phyloP scores from a whole-genome alignment of 2,329 filamentous ascomycete species.

The Cytospora piceicola region DNA sequence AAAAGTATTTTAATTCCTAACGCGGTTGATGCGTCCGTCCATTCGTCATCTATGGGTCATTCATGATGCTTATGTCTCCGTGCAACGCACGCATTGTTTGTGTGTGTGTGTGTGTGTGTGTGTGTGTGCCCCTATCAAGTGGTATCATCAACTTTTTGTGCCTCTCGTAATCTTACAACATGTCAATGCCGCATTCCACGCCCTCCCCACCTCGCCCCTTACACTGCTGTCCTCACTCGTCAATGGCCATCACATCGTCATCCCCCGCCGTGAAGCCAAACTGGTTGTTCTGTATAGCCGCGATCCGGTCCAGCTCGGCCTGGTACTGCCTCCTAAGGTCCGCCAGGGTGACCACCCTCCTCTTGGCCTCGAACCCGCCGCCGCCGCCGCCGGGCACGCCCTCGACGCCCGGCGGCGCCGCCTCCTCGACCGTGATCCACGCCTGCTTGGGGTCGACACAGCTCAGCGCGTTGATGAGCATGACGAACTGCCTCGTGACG shows the following conservation, averaged over 20 bases:
- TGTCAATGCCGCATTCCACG: slow-evolving; percentile 24
- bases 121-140: slow-evolving; percentile 1
- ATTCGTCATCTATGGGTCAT: slow-evolving; percentile 9
- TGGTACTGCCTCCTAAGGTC: slow-evolving; percentile 90
- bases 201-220: slow-evolving; percentile 47
- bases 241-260: slow-evolving; percentile 51
- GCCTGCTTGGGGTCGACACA: slow-evolving; percentile 82
- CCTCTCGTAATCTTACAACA: slow-evolving; percentile 22
- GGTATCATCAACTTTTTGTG: slow-evolving; percentile 26
- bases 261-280: slow-evolving; percentile 69
- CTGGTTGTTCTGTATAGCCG: slow-evolving; percentile 84
- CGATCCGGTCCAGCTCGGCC: slow-evolving; percentile 84
- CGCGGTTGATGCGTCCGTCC: slow-evolving; percentile 10
- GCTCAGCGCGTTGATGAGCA: slow-evolving; percentile 89
- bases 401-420: slow-evolving; percentile 36
- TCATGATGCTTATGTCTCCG: slow-evolving; percentile 9
- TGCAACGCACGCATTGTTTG: neutral
- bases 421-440: slow-evolving; percentile 70
- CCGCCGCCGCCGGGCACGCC: slow-evolving; percentile 24
- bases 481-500: slow-evolving; percentile 77
- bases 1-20: slow-evolving; percentile 15
- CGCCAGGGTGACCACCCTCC: slow-evolving; percentile 81
- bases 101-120: neutral
- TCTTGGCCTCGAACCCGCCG: slow-evolving; percentile 48
- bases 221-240: slow-evolving; percentile 13